Conservation (phyloP, 1,139 yeast genomes). For the Debaryomyces psychrophilus region DNA sequence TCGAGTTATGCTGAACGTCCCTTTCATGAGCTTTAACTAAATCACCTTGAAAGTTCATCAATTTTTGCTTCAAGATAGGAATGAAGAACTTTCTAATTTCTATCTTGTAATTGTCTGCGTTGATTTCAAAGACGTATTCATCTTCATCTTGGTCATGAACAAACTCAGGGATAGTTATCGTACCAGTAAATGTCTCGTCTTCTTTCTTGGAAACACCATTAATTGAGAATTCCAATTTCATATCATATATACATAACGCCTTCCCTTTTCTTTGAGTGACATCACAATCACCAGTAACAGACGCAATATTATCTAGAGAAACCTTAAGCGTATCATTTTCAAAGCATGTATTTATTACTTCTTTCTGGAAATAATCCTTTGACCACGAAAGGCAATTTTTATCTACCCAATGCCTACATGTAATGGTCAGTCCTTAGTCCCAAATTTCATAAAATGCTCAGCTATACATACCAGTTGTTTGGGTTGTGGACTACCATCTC, state of each 20-base stretch:
- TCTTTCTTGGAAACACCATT: conserved; percentile 30
- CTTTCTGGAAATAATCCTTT: conserved; percentile 54
- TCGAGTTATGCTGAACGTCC: conserved; percentile 56
- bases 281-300: conserved; percentile 73
- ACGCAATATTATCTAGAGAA: conserved; percentile 41
- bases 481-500: conserved; percentile 79
- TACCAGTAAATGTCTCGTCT: conserved; percentile 35
- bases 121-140: conserved; percentile 60
- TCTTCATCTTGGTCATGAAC: conserved; percentile 72
- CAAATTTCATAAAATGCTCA: background rate
- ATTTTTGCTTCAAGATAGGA: conserved; percentile 52
- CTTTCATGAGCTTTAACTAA: conserved; percentile 62
- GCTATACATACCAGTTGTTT: conserved; percentile 66
- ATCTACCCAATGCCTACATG: conserved; percentile 79
- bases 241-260: conserved; percentile 72
- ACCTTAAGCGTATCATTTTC: conserved; percentile 39
- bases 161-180: conserved; percentile 61
- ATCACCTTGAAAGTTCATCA: conserved; percentile 62
- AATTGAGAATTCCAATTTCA: conserved; percentile 54
- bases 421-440: conserved; percentile 6
- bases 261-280: conserved; percentile 83
- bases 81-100: conserved; percentile 50
- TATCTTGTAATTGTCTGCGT: conserved; percentile 38
- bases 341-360: conserved; percentile 40
- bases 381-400: conserved; percentile 81